phyloP scores from a whole-genome alignment of 2,329 filamentous ascomycete genomes.

The Calonectria montana region DNA sequence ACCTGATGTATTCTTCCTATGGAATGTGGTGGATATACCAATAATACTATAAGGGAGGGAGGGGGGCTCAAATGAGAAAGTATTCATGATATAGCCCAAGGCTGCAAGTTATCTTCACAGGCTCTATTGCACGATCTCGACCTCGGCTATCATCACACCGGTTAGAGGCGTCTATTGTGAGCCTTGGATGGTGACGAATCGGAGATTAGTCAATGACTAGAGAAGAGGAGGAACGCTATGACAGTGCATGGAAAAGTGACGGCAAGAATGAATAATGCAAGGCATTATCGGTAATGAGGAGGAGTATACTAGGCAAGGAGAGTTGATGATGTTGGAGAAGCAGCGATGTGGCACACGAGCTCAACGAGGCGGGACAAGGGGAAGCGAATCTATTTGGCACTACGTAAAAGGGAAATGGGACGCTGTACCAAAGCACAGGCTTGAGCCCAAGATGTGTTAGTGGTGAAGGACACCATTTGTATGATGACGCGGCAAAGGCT shows the following conservation, averaged over 20 bases:
- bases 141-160: neutral
- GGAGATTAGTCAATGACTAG: neutral
- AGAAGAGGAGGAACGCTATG: neutral
- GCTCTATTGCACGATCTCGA: neutral
- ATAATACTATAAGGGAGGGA: constrained; percentile 34
- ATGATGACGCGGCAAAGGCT: neutral
- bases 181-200: neutral
- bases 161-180: neutral
- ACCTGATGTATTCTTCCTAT: constrained; percentile 39
- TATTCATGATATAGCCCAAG: constrained; percentile 18
- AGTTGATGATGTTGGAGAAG: constrained; percentile 1
- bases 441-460: constrained; percentile 2
- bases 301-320: constrained; percentile 4
- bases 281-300: constrained; percentile 6
- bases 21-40: constrained; percentile 38
- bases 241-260: neutral
- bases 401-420: constrained; percentile 18
- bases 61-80: constrained; percentile 14
- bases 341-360: constrained; percentile 13
- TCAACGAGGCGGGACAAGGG: constrained; percentile 4
- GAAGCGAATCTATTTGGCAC: constrained; percentile 22
- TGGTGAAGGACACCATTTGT: neutral
- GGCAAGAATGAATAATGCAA: constrained; percentile 4
- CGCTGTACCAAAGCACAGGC: constrained; percentile 12
- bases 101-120: constrained; percentile 8